A percentile compares a stretch with the other conserved stretches of the same genome.
phyloP scores from a whole-genome alignment of 805 yeast genomes.

The Candida bentonensis region DNA sequence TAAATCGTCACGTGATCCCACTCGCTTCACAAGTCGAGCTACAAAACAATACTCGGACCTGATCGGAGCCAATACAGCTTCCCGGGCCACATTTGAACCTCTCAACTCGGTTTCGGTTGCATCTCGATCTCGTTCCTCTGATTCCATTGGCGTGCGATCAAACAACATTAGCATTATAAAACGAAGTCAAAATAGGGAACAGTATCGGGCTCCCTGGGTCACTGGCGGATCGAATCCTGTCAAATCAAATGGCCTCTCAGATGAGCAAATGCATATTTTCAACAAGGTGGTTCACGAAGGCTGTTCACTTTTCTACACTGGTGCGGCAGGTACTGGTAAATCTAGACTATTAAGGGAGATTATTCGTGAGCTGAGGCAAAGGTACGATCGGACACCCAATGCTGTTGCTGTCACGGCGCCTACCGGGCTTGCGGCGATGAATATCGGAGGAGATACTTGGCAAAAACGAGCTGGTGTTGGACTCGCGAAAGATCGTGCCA shows the following conservation, averaged over 20 bases:
- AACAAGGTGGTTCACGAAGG: slow-evolving; percentile 43
- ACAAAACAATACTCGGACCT: too few relatives aligned
- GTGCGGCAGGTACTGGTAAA: slow-evolving; percentile 98
- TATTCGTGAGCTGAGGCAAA: slow-evolving; percentile 33
- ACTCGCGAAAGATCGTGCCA: slow-evolving; percentile 40
- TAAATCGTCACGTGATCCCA: too few relatives aligned
- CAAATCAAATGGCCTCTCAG: not conserved
- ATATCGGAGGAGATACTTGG: slow-evolving; percentile 78
- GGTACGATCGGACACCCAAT: slow-evolving; percentile 25
- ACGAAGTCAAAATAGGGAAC: too few relatives aligned
- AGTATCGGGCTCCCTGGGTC: too few relatives aligned
- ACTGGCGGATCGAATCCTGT: too few relatives aligned
- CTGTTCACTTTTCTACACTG: slow-evolving; percentile 73
- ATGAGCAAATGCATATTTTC: slow-evolving; percentile 41
- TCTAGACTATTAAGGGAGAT: slow-evolving; percentile 62
- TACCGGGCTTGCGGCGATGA: slow-evolving; percentile 88
- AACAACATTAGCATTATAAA: too few relatives aligned
- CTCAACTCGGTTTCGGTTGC: too few relatives aligned
- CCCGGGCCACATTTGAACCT: too few relatives aligned
- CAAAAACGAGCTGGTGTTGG: slow-evolving; percentile 81
- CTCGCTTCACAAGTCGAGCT: too few relatives aligned
- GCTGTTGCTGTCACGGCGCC: slow-evolving; percentile 83
- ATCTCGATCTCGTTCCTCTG: too few relatives aligned
- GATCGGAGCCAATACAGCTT: too few relatives aligned
- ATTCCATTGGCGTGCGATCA: too few relatives aligned